Base-by-base conservation (phyloP, 2,329 filamentous ascomycete species). In the Chaetomiaceae sp. region DNA sequence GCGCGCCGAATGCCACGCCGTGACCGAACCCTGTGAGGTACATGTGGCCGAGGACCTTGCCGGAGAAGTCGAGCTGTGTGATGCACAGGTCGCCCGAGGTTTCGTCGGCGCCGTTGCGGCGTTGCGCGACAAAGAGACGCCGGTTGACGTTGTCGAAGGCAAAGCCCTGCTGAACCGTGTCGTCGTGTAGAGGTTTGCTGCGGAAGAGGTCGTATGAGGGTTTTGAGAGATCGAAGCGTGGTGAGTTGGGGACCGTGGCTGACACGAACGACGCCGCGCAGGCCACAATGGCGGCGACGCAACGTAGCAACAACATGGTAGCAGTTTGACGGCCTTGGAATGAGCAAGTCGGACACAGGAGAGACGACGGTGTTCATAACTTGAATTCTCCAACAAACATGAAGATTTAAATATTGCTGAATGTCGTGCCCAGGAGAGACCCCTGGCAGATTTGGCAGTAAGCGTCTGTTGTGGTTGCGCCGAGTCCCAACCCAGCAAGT, bases 221-320 rank as follows among this genome's bases (percentile, higher is more conserved):
- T 29, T 54, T 45, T 37, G 47, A 38, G 17, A 57, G 55, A 20
- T 57, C 43, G 39, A 57, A 54, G 1, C 51, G 55, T 8, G 27
- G 22, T 14, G 55, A 52, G 34, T 34, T 47, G 17, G 62, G 59
- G 50, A 63, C 51, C 63, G 64, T 19, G 31, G 51, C 51, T 1
- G 51, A 29, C 11, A 36, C 44, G 12, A 48, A 17, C 3, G 51
- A 36, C 5, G 38, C 44, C 6, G 43, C 19, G 3, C 36, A 2
- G 20, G 51, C 43, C 27, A 48, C 14, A 19, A 53, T 8, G 15
- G 34, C n/a, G 20, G 37, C 34, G 34, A 48, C 19, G 17, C 22
- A 36, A 8, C 44, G 22, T 3, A 15, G 29, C 17, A 37, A 31
- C 48, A 51, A 44, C 4, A 11, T 40, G 47, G 1, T 33, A n/a